Percentiles rank a stretch among this genome's conserved stretches.
These are phyloP conservation scores for Fusarium coicis DNA, from an alignment of 2,329 filamentous ascomycete species.

Conservation along the genomic window DNA sequence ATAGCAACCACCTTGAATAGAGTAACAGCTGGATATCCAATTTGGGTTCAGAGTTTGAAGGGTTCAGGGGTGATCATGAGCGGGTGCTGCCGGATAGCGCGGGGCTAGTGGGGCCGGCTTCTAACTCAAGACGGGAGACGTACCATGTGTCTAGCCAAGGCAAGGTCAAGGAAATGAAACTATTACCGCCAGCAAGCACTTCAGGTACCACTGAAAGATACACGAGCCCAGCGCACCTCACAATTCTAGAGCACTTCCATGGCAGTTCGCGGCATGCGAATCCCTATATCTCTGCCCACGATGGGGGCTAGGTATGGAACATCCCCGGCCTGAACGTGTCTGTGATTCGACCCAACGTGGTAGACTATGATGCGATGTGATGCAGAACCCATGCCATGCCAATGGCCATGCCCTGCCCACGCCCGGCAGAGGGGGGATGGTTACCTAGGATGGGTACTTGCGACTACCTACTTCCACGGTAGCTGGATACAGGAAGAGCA, in stretches of 20 bases:
- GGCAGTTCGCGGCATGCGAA: neutral
- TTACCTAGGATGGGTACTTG: slow-evolving; percentile 4
- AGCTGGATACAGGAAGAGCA: slow-evolving; percentile 13
- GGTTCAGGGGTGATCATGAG: slow-evolving; percentile 36
- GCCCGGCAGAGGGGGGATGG: slow-evolving; percentile 3
- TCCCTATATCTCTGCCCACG: neutral
- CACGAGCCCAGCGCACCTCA: slow-evolving; percentile 10
- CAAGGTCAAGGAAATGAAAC: neutral
- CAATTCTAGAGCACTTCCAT: slow-evolving; percentile 21
- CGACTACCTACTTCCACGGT: slow-evolving; percentile 8
- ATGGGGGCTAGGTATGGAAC: neutral
- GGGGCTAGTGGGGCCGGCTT: slow-evolving; percentile 33
- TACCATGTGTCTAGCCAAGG: slow-evolving; percentile 2
- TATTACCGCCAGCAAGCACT: slow-evolving; percentile 1
- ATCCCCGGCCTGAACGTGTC: neutral
- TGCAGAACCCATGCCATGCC: slow-evolving; percentile 23
- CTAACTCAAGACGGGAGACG: slow-evolving; percentile 21
- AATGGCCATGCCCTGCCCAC: neutral
- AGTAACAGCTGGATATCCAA: slow-evolving; percentile 5
- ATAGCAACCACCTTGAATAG: neutral
- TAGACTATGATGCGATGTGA: slow-evolving; percentile 27
- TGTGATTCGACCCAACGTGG: slow-evolving; percentile 18
- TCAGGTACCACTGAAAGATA: slow-evolving; percentile 13
- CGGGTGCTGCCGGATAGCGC: slow-evolving; percentile 42
- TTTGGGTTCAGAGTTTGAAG: slow-evolving; percentile 26